These are phyloP conservation scores for Sutorius australiensis DNA, from an alignment of 768 basidiomycete species.

Conservation along the genomic window DNA sequence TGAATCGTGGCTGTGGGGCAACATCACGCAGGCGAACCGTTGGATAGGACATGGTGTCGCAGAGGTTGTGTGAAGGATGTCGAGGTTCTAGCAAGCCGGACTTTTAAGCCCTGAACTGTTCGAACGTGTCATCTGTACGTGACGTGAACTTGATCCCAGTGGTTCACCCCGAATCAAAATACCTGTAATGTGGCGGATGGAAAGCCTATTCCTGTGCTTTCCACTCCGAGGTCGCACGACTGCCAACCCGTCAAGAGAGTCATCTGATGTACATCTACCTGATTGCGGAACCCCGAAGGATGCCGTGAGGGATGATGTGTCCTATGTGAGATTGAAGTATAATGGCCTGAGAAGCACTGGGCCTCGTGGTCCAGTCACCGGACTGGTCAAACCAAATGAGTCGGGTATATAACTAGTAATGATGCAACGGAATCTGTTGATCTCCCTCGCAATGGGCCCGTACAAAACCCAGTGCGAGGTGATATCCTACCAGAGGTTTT, in stretches of 20 bases:
- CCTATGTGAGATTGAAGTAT: neutral
- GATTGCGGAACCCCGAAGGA: neutral
- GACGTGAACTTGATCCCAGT: neutral
- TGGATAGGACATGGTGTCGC: slow-evolving; percentile 17
- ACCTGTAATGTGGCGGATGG: neutral
- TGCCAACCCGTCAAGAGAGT: neutral
- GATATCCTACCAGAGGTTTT: too few species aligned
- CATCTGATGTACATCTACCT: neutral
- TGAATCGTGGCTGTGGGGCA: slow-evolving; percentile 34
- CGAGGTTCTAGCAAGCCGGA: neutral
- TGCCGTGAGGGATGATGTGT: neutral
- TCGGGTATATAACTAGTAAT: too few species aligned
- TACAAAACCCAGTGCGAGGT: too few species aligned
- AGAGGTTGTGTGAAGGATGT: neutral
- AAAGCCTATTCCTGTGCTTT: slow-evolving; percentile 1
- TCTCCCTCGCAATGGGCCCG: too few species aligned
- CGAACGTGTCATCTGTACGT: neutral
- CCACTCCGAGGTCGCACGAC: neutral
- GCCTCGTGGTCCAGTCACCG: neutral
- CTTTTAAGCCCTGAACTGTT: slow-evolving; percentile 6
- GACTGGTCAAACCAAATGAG: neutral
- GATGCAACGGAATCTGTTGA: too few species aligned
- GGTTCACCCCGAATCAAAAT: neutral
- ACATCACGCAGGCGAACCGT: slow-evolving; percentile 43
- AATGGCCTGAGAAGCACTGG: neutral